Percentiles rank a stretch among this genome's conserved stretches.
Conservation (phyloP, 169 alveolate species). For the Cryptosporidium baileyi region DNA sequence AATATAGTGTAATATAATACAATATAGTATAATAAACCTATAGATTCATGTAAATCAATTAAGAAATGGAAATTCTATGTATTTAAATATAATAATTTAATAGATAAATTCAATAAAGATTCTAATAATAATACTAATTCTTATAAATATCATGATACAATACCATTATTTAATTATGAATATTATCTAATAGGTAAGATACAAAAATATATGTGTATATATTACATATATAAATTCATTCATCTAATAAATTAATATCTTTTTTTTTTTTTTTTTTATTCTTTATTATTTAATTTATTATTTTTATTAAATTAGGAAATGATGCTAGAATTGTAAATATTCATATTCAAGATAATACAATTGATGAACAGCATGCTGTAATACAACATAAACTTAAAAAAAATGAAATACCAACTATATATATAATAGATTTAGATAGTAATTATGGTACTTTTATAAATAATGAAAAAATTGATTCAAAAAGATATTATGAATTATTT, state of each 20-base stretch:
- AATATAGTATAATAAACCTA: slow-evolving; percentile 81
- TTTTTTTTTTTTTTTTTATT: neutral
- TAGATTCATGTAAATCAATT: slow-evolving; percentile 80
- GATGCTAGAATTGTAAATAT: slow-evolving; percentile 91
- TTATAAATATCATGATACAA: slow-evolving; percentile 72
- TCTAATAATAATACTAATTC: slow-evolving; percentile 1
- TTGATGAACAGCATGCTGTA: slow-evolving; percentile 96
- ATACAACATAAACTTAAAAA: slow-evolving; percentile 88
- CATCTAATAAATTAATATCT: neutral
- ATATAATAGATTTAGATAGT: slow-evolving; percentile 93
- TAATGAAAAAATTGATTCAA: slow-evolving; percentile 87
- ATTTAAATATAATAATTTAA: slow-evolving; percentile 80
- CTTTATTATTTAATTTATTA: slow-evolving; percentile 7
- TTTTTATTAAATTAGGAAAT: slow-evolving; percentile 90
- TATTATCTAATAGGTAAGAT: slow-evolving; percentile 75
- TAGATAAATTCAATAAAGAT: neutral
- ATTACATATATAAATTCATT: neutral
- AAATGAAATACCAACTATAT: slow-evolving; percentile 80
- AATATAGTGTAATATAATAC: neutral
- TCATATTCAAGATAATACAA: slow-evolving; percentile 82
- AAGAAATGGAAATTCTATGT: slow-evolving; percentile 85
- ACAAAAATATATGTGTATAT: neutral
- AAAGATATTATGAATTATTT: slow-evolving; percentile 90
- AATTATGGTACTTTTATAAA: slow-evolving; percentile 92
- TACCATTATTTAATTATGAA: slow-evolving; percentile 78